Conservation (phyloP, 1,284 basidiomycete species). For the Ustilago loliicola region DNA sequence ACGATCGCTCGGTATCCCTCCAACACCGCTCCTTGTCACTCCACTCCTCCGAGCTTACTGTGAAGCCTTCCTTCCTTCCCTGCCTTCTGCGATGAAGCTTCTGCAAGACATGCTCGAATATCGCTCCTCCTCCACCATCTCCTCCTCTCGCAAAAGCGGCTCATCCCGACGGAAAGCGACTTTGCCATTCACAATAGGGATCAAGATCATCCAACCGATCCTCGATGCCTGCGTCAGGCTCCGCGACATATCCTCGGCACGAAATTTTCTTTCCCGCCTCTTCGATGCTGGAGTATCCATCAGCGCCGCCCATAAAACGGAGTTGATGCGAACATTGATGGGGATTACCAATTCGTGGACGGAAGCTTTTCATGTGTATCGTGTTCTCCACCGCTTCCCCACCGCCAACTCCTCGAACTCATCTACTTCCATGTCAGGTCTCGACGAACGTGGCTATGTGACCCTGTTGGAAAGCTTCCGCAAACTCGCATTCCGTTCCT, state of each 20-base stretch:
- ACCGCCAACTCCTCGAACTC: neutral
- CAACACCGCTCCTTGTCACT: conserved; percentile 47
- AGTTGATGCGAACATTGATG: conserved; percentile 32
- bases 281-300: conserved; percentile 22
- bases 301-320: conserved; percentile 15
- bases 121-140: neutral
- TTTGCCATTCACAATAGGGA: neutral
- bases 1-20: conserved; percentile 18
- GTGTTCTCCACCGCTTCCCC: conserved; percentile 22
- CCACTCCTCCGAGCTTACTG: conserved; percentile 59
- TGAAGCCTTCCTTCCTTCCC: conserved; percentile 54
- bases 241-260: conserved; percentile 35
- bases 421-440: too few species aligned
- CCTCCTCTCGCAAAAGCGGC: conserved; percentile 1
- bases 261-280: conserved; percentile 36
- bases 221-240: conserved; percentile 52
- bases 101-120: conserved; percentile 42
- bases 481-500: conserved; percentile 20
- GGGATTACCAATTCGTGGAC: conserved; percentile 36
- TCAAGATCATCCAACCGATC: conserved; percentile 34
- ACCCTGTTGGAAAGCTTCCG: conserved; percentile 26
- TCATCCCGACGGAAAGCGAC: neutral
- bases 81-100: conserved; percentile 48
- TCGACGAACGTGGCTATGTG: conserved; percentile 30
- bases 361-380: conserved; percentile 52